Evolutionary conservation across 345 rosid species (phyloP).

Genomic region (Abelmoschus esculentus): DNA sequence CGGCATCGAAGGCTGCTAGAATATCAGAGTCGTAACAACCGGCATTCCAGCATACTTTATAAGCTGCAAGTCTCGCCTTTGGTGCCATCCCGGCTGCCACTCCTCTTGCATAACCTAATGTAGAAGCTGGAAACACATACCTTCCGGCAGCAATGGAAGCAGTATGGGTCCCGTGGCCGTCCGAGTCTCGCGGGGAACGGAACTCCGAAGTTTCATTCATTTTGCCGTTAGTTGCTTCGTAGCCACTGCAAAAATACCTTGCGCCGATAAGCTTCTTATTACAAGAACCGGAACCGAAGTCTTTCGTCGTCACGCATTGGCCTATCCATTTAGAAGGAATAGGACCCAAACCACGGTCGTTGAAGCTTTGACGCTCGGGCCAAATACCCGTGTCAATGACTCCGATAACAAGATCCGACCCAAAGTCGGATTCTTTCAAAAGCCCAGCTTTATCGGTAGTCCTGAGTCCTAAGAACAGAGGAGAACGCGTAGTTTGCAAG

Average conservation of each 20-base stretch:
- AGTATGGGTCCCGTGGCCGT: conserved; percentile 89
- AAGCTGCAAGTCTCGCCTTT: conserved; percentile 77
- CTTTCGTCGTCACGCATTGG: conserved; percentile 34
- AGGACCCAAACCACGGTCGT: conserved; percentile 68
- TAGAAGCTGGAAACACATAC: conserved; percentile 69
- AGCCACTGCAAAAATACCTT: conserved; percentile 57
- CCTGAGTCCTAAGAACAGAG: conserved; percentile 76
- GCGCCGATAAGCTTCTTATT: conserved; percentile 91
- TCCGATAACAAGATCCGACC: conserved; percentile 89
- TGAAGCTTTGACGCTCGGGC: conserved; percentile 85
- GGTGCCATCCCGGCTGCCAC: conserved; percentile 95
- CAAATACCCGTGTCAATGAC: conserved; percentile 91
- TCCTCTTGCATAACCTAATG: conserved; percentile 73
- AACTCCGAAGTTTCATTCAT: conserved; percentile 66
- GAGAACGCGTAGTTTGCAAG: conserved; percentile 84
- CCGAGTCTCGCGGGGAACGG: conserved; percentile 79
- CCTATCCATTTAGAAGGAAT: conserved; percentile 82
- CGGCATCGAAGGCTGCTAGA: conserved; percentile 76
- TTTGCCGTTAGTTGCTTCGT: conserved; percentile 68
- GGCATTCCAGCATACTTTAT: conserved; percentile 89
- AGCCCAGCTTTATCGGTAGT: conserved; percentile 62
- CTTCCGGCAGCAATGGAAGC: conserved; percentile 81
- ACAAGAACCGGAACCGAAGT: conserved; percentile 42
- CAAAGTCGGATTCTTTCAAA: conserved; percentile 77
- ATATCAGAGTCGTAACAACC: conserved; percentile 95